phyloP scores from a whole-genome alignment of 2,329 filamentous ascomycete genomes.

The Sclerotinia spermophila region DNA sequence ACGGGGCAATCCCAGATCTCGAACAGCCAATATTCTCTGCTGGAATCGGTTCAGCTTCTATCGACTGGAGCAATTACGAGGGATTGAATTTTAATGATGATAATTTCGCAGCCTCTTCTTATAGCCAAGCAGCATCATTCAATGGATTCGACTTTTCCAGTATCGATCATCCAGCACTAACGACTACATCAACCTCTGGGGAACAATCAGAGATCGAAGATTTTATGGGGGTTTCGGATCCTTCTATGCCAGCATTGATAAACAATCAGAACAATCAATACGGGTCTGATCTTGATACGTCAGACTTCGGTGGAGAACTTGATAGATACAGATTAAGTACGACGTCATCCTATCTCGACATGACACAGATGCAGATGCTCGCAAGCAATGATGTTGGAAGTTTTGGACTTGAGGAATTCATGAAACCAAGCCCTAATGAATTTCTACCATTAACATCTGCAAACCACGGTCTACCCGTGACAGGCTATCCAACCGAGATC shows the following conservation, averaged over 20 bases:
- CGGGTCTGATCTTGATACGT: slow-evolving; percentile 39
- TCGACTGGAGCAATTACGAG: slow-evolving; percentile 52
- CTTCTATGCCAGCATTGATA: slow-evolving; percentile 38
- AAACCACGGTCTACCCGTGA: slow-evolving; percentile 28
- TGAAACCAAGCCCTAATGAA: slow-evolving; percentile 39
- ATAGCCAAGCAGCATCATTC: slow-evolving; percentile 53
- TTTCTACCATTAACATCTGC: slow-evolving; percentile 17
- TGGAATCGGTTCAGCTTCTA: slow-evolving; percentile 53
- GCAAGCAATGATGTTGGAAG: slow-evolving; percentile 46
- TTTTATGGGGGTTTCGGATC: slow-evolving; percentile 43
- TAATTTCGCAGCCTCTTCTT: slow-evolving; percentile 52
- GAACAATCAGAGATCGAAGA: slow-evolving; percentile 67
- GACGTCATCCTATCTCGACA: slow-evolving; percentile 46
- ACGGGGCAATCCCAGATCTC: slow-evolving; percentile 42
- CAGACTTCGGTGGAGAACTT: slow-evolving; percentile 40
- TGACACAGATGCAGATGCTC: slow-evolving; percentile 46
- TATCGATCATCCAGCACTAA: slow-evolving; percentile 53
- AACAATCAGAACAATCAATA: slow-evolving; percentile 42
- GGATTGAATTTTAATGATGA: slow-evolving; percentile 49
- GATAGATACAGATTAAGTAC: slow-evolving; percentile 50
- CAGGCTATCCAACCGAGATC: slow-evolving; percentile 31
- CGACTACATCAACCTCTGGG: slow-evolving; percentile 59
- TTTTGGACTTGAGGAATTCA: slow-evolving; percentile 55
- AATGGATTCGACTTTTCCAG: slow-evolving; percentile 52
- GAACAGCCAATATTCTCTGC: slow-evolving; percentile 59